phyloP scores from a whole-genome alignment of 257 asterid species.

The Solanum gracilifrons region DNA sequence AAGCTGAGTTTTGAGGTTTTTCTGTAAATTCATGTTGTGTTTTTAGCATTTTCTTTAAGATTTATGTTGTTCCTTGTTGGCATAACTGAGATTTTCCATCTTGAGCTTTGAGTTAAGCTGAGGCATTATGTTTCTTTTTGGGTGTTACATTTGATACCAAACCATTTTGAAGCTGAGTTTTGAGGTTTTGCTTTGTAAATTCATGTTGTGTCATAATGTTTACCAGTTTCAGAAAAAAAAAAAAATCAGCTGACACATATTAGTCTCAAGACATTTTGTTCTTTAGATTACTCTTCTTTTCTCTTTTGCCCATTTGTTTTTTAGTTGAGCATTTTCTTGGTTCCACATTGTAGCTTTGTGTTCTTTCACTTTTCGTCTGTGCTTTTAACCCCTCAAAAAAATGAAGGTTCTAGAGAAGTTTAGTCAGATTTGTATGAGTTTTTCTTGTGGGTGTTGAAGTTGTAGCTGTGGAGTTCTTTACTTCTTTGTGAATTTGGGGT shows the following conservation, averaged over 20 bases:
- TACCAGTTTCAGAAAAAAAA: neutral
- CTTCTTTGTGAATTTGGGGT: neutral
- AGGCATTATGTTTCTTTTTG: neutral
- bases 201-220: neutral
- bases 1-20: neutral
- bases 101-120: neutral
- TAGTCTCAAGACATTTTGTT: neutral
- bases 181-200: neutral
- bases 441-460: neutral
- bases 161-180: neutral
- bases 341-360: neutral
- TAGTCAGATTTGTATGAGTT: neutral
- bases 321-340: neutral
- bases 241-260: neutral
- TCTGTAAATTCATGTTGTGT: neutral
- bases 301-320: neutral
- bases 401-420: neutral
- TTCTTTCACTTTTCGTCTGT: neutral
- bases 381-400: neutral
- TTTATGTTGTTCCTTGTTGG: neutral
- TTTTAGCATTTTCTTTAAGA: neutral
- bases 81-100: neutral
- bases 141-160: neutral
- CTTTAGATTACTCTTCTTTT: neutral
- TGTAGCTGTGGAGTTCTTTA: neutral